Evolutionary conservation across 2,329 filamentous ascomycete species (phyloP).

Genomic region (Chaetomium sp.): DNA sequence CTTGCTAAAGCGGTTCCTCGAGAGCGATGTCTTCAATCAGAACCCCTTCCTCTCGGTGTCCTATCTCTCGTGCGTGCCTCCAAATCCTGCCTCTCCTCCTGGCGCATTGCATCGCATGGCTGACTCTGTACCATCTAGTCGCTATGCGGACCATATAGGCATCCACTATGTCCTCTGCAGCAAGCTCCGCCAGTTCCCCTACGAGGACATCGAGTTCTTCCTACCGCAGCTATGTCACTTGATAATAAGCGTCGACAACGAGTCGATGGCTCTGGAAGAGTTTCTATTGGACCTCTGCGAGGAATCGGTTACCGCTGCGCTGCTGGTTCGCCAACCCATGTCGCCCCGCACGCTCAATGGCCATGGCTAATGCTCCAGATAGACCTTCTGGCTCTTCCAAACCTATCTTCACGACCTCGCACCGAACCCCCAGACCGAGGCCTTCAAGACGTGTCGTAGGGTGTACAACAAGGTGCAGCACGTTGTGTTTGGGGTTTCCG

Average conservation of each 20-base stretch:
- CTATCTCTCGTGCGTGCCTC: slow-evolving; percentile 74
- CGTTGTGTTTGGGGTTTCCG: slow-evolving; percentile 78
- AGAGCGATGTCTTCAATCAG: slow-evolving; percentile 92
- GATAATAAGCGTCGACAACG: slow-evolving; percentile 84
- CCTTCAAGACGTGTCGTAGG: slow-evolving; percentile 79
- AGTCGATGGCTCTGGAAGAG: slow-evolving; percentile 88
- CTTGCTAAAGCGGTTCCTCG: slow-evolving; percentile 85
- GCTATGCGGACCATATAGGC: slow-evolving; percentile 86
- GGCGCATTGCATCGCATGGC: not conserved
- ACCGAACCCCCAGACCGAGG: slow-evolving; percentile 70
- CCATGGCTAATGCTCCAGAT: slow-evolving; percentile 33
- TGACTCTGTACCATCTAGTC: slow-evolving; percentile 51
- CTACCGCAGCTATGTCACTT: slow-evolving; percentile 85
- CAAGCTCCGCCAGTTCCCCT: slow-evolving; percentile 85
- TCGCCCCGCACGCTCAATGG: slow-evolving; percentile 10
- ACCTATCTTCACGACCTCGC: slow-evolving; percentile 83
- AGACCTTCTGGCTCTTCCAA: slow-evolving; percentile 92
- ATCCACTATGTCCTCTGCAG: slow-evolving; percentile 88
- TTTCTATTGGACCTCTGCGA: slow-evolving; percentile 84
- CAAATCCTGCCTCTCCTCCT: not conserved
- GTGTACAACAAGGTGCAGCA: slow-evolving; percentile 89
- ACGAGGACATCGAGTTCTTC: slow-evolving; percentile 93
- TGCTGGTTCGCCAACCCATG: slow-evolving; percentile 63
- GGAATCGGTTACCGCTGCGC: slow-evolving; percentile 80
- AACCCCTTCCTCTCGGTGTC: slow-evolving; percentile 86